A percentile compares a stretch with the other conserved stretches of the same genome.
Conservation (phyloP, 2,329 filamentous ascomycete species). For the Phaeosphaeria sp. region DNA sequence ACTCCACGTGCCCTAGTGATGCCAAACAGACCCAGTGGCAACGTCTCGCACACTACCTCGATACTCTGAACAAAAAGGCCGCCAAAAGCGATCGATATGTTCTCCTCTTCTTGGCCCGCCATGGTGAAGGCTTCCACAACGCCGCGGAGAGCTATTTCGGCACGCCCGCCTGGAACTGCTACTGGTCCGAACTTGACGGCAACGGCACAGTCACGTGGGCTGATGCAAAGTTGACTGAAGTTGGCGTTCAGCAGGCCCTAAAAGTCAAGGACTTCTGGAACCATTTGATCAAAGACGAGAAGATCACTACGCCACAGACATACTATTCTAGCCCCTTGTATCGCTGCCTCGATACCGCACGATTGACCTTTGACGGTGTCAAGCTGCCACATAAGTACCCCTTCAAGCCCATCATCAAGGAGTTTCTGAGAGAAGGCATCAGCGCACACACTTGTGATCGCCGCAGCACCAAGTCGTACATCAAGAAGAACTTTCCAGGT, state of each 20-base stretch:
- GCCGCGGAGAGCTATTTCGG: slow-evolving; percentile 71
- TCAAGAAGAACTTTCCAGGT: slow-evolving; percentile 59
- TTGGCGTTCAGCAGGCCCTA: slow-evolving; percentile 63
- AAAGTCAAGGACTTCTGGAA: slow-evolving; percentile 67
- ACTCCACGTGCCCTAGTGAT: slow-evolving; percentile 47
- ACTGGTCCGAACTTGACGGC: slow-evolving; percentile 70
- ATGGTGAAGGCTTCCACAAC: slow-evolving; percentile 72
- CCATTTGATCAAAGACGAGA: slow-evolving; percentile 55
- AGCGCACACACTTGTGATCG: slow-evolving; percentile 73
- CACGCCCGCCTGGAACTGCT: slow-evolving; percentile 73
- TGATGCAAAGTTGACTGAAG: slow-evolving; percentile 66
- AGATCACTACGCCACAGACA: slow-evolving; percentile 66
- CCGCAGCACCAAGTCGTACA: slow-evolving; percentile 61
- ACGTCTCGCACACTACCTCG: slow-evolving; percentile 66
- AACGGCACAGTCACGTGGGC: slow-evolving; percentile 69
- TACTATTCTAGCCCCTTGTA: slow-evolving; percentile 71
- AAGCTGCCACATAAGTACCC: slow-evolving; percentile 57
- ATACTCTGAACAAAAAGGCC: slow-evolving; percentile 58
- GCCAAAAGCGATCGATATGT: slow-evolving; percentile 64
- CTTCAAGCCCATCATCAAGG: slow-evolving; percentile 68
- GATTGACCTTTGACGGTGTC: slow-evolving; percentile 65
- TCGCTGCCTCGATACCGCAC: slow-evolving; percentile 68
- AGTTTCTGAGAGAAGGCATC: slow-evolving; percentile 69
- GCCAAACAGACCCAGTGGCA: slow-evolving; percentile 66
- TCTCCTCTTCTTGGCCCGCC: slow-evolving; percentile 71